These are phyloP conservation scores for Plasmodium knowlesi DNA, from an alignment of 169 alveolate species.

Conservation along the genomic window DNA sequence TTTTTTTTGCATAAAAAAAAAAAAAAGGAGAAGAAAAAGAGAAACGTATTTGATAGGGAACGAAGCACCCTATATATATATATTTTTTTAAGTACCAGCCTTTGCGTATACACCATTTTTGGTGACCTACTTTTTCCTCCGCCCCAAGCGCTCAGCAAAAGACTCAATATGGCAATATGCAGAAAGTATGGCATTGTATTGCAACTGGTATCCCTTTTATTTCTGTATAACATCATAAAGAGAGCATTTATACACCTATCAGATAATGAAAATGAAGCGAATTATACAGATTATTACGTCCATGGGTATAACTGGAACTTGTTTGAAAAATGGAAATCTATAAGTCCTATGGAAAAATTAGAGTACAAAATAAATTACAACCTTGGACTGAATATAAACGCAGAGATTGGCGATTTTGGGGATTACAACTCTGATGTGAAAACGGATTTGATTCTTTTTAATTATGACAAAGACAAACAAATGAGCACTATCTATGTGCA, in stretches of 20 bases:
- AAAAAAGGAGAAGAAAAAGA: background rate
- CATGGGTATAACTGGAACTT: slow-evolving; percentile 60
- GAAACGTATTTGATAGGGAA: background rate
- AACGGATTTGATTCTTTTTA: slow-evolving; percentile 66
- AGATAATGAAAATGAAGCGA: background rate
- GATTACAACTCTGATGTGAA: slow-evolving; percentile 75
- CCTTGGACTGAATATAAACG: slow-evolving; percentile 56
- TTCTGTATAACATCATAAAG: background rate
- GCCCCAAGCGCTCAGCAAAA: background rate
- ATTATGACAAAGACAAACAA: slow-evolving; percentile 32
- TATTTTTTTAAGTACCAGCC: background rate
- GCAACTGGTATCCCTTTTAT: slow-evolving; percentile 4
- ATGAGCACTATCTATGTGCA: slow-evolving; percentile 50
- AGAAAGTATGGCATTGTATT: background rate
- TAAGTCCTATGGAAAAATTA: slow-evolving; percentile 48
- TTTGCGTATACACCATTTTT: background rate
- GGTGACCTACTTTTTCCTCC: background rate
- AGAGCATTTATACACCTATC: background rate
- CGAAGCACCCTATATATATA: background rate
- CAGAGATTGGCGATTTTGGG: slow-evolving; percentile 74
- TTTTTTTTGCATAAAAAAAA: no score
- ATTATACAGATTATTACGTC: background rate
- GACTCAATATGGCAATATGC: slow-evolving; percentile 4
- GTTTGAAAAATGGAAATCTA: slow-evolving; percentile 63
- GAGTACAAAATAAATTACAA: slow-evolving; percentile 60